These are phyloP conservation scores for Cyclostephanos invisitatus DNA, from an alignment of 108 stramenopile genomes.

Conservation along the genomic window DNA sequence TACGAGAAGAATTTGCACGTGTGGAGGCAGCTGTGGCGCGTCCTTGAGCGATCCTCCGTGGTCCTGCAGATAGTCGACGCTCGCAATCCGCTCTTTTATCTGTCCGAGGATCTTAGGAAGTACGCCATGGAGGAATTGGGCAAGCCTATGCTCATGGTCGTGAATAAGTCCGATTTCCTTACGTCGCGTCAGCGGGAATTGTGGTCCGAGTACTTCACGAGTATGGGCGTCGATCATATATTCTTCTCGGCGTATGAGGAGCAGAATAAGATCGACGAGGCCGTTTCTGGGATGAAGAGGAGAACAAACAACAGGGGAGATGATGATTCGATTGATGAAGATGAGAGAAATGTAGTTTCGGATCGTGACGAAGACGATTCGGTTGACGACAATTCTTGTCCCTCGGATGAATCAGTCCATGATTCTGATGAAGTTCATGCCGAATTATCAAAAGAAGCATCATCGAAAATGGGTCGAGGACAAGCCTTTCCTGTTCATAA, in stretches of 20 bases:
- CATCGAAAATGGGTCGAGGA: neutral
- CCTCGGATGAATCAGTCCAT: constrained; percentile 2
- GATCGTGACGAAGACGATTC: constrained; percentile 40
- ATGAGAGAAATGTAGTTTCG: constrained; percentile 48
- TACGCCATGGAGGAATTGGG: constrained; percentile 86
- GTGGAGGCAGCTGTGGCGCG: constrained; percentile 99
- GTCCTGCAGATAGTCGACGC: constrained; percentile 97
- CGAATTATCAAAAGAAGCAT: constrained; percentile 6
- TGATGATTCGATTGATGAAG: neutral
- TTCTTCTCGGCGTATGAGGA: constrained; percentile 96
- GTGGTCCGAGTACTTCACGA: constrained; percentile 88
- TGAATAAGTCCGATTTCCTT: constrained; percentile 99
- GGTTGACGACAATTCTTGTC: neutral
- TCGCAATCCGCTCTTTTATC: constrained; percentile 95
- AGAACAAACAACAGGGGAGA: neutral
- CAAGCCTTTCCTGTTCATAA: neutral
- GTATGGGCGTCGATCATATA: constrained; percentile 77
- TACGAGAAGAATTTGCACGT: constrained; percentile 99
- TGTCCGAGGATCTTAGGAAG: constrained; percentile 83
- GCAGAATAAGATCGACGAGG: constrained; percentile 84
- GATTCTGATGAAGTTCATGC: neutral
- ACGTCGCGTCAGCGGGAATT: constrained; percentile 73
- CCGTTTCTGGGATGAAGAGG: constrained; percentile 23
- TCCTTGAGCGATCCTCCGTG: constrained; percentile 91
- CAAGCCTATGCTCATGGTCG: constrained; percentile 88